phyloP scores from a whole-genome alignment of 345 rosid species.

The Punica granatum region DNA sequence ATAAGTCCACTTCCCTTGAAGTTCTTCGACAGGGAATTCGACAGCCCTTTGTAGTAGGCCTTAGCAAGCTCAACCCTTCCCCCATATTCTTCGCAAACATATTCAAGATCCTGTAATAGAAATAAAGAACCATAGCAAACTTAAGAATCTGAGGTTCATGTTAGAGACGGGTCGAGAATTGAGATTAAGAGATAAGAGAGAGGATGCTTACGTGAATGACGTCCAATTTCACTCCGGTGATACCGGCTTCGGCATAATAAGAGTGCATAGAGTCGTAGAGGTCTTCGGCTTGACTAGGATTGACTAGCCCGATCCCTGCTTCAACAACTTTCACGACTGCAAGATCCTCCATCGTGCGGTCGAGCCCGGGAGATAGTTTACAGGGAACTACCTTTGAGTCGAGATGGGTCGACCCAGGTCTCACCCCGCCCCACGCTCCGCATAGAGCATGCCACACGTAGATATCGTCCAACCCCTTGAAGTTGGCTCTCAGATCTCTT shows the following conservation, averaged over 20 bases:
- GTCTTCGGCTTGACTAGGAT: constrained; percentile 52
- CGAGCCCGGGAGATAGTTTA: constrained; percentile 50
- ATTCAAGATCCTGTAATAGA: constrained; percentile 49
- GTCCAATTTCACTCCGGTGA: constrained; percentile 78
- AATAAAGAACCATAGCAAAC: background rate
- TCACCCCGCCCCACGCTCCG: constrained; percentile 91
- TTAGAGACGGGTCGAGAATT: background rate
- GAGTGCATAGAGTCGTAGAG: constrained; percentile 81
- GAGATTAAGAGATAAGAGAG: background rate
- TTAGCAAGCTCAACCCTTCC: constrained; percentile 81
- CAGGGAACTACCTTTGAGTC: constrained; percentile 35
- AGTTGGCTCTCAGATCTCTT: constrained; percentile 52
- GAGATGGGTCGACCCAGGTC: constrained; percentile 47
- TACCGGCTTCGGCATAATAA: constrained; percentile 48
- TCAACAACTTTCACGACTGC: constrained; percentile 69
- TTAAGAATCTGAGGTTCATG: background rate
- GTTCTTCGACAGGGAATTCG: constrained; percentile 57
- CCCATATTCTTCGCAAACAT: constrained; percentile 64
- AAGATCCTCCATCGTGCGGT: constrained; percentile 61
- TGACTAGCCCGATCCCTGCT: constrained; percentile 77
- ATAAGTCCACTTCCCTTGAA: constrained; percentile 68
- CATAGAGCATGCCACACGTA: constrained; percentile 84
- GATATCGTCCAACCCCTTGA: constrained; percentile 59
- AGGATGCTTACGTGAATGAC: constrained; percentile 66
- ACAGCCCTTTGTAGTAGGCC: constrained; percentile 53